Evolutionary conservation across 345 rosid species (phyloP).

Genomic region (Linum trigynum): DNA sequence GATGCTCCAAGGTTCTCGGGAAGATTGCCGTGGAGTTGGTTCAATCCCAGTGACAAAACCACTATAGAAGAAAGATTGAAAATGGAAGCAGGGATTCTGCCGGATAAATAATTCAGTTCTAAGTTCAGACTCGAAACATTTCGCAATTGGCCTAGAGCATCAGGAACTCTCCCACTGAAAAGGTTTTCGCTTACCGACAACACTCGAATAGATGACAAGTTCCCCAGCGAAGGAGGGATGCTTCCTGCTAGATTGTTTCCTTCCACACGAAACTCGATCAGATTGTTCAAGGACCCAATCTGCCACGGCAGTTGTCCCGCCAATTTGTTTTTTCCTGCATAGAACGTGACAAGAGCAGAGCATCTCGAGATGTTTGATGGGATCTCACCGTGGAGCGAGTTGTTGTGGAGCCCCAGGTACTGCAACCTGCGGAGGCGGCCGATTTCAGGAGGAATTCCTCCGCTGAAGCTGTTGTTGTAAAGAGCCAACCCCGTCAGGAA

Average conservation of each 20-base stretch:
- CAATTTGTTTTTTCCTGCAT: not conserved
- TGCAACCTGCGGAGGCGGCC: too few species aligned
- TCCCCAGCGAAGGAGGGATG: too few species aligned
- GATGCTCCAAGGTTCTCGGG: conserved; percentile 3
- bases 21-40: conserved; percentile 8
- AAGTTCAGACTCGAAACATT: not conserved
- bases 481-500: conserved; percentile 2
- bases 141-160: conserved; percentile 8
- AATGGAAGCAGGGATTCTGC: conserved; percentile 8
- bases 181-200: not conserved
- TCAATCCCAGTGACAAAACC: not conserved
- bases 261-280: not conserved
- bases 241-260: conserved; percentile 11
- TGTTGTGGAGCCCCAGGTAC: not conserved
- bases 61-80: conserved; percentile 14
- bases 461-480: not conserved
- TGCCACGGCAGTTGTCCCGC: conserved; percentile 8
- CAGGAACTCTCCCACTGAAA: conserved; percentile 12
- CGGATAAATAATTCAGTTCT: not conserved
- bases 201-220: not conserved
- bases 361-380: too few species aligned
- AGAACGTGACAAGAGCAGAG: not conserved
- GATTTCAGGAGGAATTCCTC: conserved; percentile 12
- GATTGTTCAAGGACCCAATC: not conserved
- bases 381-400: conserved; percentile 14